Evolutionary conservation across 768 basidiomycete species (phyloP), one percentile per base, ranked within the genome.

Genomic region (Mycena amicta): DNA sequence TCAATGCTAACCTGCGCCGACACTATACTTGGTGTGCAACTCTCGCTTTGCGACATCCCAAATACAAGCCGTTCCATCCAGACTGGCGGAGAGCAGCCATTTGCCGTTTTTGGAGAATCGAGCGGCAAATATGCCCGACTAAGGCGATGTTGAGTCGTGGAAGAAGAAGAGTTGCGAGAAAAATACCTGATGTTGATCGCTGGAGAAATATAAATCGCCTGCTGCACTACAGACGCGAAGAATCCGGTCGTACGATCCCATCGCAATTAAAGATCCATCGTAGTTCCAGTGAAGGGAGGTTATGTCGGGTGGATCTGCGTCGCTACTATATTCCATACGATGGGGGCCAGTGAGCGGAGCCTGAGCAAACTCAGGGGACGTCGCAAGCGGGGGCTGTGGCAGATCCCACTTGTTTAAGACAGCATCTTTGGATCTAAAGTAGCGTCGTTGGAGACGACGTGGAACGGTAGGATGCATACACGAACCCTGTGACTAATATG

Each of bases 71-170:
- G 87, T 88, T 8, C 85, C 84, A 68, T 94, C 92, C 52, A 92
- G 67, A 70, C 92, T 92, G 2, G 88, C 91, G 12, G 90, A 87
- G 41, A 87, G 71, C 52, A 94, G 75, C 84, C 87, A 89, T 52
- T 80, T 80, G 4, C 92, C 90, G 33, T 83, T 80, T 58, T 79
- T 83, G 13, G 92, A 93, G 66, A 93, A 94, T 54, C 85, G 82
- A 41, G 85, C 81, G 45, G 91, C 83, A 67, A 93, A 93, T 69
- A 93, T 86, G 26, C 91, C 87, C 55, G 86, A 90, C 89, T 92
- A 77, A 73, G 74, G 78, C 71, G 71, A 53, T 66, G 57, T 60
- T 64, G 64, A 72, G 52, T 68, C 67, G 25, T 40, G 49, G 52
- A 41, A 30, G 33, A 23, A 8, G 20, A 45, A 8, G 33, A 37